Evolutionary conservation across 345 rosid species (phyloP).

Genomic region (Salix viminalis): DNA sequence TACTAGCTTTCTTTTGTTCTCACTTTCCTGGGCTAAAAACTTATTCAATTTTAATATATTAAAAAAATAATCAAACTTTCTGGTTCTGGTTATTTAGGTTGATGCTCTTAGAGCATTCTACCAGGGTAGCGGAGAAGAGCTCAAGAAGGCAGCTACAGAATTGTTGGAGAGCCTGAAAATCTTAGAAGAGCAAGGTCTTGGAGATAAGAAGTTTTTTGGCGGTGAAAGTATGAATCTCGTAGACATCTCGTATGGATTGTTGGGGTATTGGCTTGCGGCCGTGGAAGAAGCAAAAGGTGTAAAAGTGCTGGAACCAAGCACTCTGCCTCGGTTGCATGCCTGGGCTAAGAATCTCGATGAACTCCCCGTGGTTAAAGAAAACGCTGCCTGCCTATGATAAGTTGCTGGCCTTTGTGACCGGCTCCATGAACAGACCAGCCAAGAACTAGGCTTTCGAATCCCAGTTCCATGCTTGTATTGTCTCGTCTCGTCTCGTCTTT

Average conservation of each 20-base stretch:
- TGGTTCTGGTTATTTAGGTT: not conserved
- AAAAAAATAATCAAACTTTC: not conserved
- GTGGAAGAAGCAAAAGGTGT: not conserved
- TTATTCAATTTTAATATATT: too few species aligned
- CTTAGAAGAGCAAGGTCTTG: constrained; percentile 9
- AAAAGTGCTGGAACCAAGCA: not conserved
- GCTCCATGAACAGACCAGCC: not conserved
- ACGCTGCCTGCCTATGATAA: constrained; percentile 3
- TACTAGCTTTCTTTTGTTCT: too few species aligned
- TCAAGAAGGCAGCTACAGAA: constrained; percentile 4
- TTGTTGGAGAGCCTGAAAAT: not conserved
- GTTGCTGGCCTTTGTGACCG: not conserved
- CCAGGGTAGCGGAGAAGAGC: not conserved
- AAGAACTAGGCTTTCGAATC: not conserved
- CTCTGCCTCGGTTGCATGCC: constrained; percentile 3
- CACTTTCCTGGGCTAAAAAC: too few species aligned
- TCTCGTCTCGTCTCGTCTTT: too few species aligned
- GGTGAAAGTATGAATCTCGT: too few species aligned
- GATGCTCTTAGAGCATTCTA: not conserved
- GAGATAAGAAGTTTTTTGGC: constrained; percentile 15
- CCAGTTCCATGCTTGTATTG: not conserved
- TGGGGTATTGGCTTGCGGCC: not conserved
- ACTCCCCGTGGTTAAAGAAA: constrained; percentile 9
- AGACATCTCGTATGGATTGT: not conserved
- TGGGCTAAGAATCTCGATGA: constrained; percentile 12